phyloP scores from a whole-genome alignment of 1,284 basidiomycete species.

The Lentinus polychrous region DNA sequence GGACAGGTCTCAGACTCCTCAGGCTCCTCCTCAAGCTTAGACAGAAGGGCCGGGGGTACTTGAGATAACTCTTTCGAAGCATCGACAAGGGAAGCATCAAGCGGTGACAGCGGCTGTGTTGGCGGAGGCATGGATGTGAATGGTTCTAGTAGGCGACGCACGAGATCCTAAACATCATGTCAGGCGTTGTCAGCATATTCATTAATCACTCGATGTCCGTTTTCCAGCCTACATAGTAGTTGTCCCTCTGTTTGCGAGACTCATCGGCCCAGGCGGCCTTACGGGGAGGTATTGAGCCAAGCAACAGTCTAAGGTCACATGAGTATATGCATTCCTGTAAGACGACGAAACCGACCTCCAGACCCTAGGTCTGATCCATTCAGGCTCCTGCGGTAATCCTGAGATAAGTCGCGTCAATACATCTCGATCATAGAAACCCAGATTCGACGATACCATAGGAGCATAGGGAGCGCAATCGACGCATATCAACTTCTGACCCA shows the following conservation, averaged over 20 bases:
- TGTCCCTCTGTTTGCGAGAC: constrained; percentile 51
- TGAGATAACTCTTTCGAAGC: constrained; percentile 52
- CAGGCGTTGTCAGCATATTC: too few relatives aligned
- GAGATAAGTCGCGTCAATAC: constrained; percentile 6
- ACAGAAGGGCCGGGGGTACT: constrained; percentile 47
- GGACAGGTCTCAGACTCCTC: constrained; percentile 42
- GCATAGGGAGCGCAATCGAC: constrained; percentile 47
- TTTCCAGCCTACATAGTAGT: constrained; percentile 58
- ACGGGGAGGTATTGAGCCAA: constrained; percentile 50
- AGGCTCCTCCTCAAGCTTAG: constrained; percentile 44
- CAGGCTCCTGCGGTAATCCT: constrained; percentile 67
- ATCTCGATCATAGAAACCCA: constrained; percentile 2
- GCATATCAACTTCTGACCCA: constrained; percentile 49
- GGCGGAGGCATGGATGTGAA: constrained; percentile 43
- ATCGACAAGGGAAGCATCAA: constrained; percentile 43
- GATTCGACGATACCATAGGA: constrained; percentile 38
- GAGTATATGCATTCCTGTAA: background rate
- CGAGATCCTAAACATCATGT: constrained; percentile 46
- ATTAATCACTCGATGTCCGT: background rate
- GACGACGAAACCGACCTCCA: constrained; percentile 51
- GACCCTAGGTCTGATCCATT: constrained; percentile 64
- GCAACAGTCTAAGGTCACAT: constrained; percentile 40
- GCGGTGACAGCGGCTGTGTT: constrained; percentile 31
- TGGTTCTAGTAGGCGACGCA: constrained; percentile 53
- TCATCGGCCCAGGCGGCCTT: constrained; percentile 57